Percentiles rank a stretch among this genome's conserved stretches.
Conservation (phyloP, 2,329 filamentous ascomycete species). For the Chalara sp. region DNA sequence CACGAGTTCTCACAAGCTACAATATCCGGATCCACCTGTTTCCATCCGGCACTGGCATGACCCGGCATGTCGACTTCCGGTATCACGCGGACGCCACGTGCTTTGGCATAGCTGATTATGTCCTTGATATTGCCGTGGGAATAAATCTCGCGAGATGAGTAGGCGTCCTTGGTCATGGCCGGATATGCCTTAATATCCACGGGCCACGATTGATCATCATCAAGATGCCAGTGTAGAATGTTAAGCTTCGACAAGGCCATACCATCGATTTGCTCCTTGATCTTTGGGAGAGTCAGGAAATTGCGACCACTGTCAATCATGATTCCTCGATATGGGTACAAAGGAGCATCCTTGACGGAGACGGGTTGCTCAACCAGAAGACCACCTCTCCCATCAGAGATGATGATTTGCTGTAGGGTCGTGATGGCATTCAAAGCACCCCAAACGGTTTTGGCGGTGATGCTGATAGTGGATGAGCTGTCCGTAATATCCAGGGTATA, state of each 20-base stretch:
- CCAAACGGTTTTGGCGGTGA: conserved; percentile 55
- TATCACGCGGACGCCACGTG: conserved; percentile 62
- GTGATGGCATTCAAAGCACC: conserved; percentile 66
- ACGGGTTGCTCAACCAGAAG: conserved; percentile 64
- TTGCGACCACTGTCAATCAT: conserved; percentile 71
- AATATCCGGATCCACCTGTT: conserved; percentile 59
- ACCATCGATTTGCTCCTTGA: conserved; percentile 70
- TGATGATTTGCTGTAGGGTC: conserved; percentile 74
- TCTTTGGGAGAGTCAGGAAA: conserved; percentile 61
- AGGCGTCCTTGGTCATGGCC: conserved; percentile 67
- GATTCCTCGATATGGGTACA: conserved; percentile 69
- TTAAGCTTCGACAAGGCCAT: conserved; percentile 76
- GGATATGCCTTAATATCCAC: conserved; percentile 69
- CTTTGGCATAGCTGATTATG: conserved; percentile 63
- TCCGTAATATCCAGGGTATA: conserved; percentile 59
- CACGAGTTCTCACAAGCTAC: conserved; percentile 49
- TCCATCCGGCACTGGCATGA: conserved; percentile 58
- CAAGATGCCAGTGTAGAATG: conserved; percentile 70
- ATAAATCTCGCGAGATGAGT: conserved; percentile 60
- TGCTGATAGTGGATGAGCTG: conserved; percentile 36
- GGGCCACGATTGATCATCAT: conserved; percentile 79
- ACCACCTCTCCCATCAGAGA: conserved; percentile 49
- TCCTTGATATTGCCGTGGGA: conserved; percentile 53
- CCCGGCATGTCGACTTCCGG: conserved; percentile 76
- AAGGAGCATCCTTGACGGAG: conserved; percentile 60